A percentile compares a stretch with the other conserved stretches of the same genome.
These are phyloP conservation scores for Boletus eberwhitei DNA, from an alignment of 768 basidiomycete genomes.

Conservation along the genomic window DNA sequence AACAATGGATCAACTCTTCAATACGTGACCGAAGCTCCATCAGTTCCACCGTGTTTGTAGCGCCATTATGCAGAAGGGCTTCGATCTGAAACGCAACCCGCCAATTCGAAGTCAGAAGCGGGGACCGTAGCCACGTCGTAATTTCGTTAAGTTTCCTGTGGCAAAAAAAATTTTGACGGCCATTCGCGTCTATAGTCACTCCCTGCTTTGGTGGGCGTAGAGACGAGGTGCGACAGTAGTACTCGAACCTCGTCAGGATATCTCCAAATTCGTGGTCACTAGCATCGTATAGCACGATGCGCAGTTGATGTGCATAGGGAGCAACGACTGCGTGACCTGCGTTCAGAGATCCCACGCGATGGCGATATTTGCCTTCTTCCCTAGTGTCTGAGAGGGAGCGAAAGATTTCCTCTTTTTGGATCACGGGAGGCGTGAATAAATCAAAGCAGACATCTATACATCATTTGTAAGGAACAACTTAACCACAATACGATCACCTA, in stretches of 20 bases:
- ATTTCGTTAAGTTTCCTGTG: conserved; percentile 45
- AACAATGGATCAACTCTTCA: conserved; percentile 35
- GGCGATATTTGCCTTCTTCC: conserved; percentile 43
- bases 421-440: conserved; percentile 56
- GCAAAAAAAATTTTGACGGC: conserved; percentile 48
- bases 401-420: conserved; percentile 61
- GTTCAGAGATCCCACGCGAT: conserved; percentile 57
- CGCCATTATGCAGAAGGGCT: conserved; percentile 58
- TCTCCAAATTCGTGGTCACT: conserved; percentile 32
- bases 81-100: conserved; percentile 75
- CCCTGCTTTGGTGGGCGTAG: conserved; percentile 35
- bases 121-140: conserved; percentile 39
- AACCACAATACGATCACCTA: conserved; percentile 29
- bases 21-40: conserved; percentile 43
- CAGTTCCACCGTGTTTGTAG: conserved; percentile 60
- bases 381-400: conserved; percentile 39
- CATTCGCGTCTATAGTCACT: conserved; percentile 46
- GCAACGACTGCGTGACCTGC: conserved; percentile 57
- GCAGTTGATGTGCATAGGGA: conserved; percentile 70
- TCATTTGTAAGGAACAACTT: conserved; percentile 10
- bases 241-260: conserved; percentile 46
- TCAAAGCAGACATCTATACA: conserved; percentile 65
- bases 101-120: conserved; percentile 46
- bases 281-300: conserved; percentile 55
- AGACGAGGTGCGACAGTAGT: conserved; percentile 51